Evolutionary conservation across 345 rosid genomes (phyloP).

Genomic region (Clarkia xantiana): DNA sequence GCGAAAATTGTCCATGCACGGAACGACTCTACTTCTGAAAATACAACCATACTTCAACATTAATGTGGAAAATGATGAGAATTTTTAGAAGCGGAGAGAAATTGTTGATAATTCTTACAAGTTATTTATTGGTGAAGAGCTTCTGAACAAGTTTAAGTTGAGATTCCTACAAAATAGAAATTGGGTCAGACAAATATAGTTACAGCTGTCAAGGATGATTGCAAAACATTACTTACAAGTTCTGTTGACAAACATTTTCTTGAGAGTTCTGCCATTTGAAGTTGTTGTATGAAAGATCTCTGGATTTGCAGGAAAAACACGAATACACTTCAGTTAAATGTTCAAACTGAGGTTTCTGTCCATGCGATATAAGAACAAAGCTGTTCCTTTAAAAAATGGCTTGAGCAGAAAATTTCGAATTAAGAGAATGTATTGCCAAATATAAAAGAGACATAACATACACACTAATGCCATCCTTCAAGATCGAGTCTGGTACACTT

Average conservation of each 20-base stretch:
- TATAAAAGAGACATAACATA: slow-evolving; percentile 14
- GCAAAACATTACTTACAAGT: slow-evolving; percentile 18
- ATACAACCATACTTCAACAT: neutral
- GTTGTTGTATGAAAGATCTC: slow-evolving; percentile 45
- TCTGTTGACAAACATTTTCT: slow-evolving; percentile 19
- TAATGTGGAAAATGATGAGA: neutral
- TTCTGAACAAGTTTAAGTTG: slow-evolving; percentile 23
- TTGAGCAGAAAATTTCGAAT: too few species aligned
- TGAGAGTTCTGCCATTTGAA: slow-evolving; percentile 22
- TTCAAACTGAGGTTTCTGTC: too few species aligned
- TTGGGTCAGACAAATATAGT: neutral
- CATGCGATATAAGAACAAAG: too few species aligned
- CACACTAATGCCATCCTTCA: slow-evolving; percentile 22
- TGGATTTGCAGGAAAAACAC: slow-evolving; percentile 9
- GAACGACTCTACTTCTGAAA: slow-evolving; percentile 12
- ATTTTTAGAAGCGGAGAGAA: neutral
- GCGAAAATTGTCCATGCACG: slow-evolving; percentile 20
- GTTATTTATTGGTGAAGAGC: slow-evolving; percentile 17
- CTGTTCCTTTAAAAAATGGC: too few species aligned
- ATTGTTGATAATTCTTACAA: slow-evolving; percentile 14
- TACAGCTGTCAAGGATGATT: neutral
- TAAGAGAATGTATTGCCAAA: neutral
- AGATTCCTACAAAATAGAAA: slow-evolving; percentile 18
- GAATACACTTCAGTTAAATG: neutral
- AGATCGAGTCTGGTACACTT: slow-evolving; percentile 19